Percentiles rank a stretch among this genome's conserved stretches.
Conservation (phyloP, 2,329 filamentous ascomycete genomes). For the Claviceps pusilla region DNA sequence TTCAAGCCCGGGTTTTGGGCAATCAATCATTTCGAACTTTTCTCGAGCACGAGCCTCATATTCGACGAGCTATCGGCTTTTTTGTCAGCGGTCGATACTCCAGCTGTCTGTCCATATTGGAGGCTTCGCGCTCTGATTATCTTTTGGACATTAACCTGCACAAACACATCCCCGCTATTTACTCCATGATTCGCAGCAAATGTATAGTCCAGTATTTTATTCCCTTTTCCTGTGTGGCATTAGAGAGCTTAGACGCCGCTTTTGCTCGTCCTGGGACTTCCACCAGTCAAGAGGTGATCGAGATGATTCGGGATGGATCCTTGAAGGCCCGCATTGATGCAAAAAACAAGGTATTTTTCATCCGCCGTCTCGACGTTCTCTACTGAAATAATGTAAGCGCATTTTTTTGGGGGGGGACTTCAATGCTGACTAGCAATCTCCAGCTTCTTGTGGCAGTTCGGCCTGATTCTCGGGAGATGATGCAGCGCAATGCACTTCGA, state of each 20-base stretch:
- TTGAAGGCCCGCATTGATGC: conserved; percentile 73
- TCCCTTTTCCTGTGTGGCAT: conserved; percentile 75
- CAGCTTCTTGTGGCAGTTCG: conserved; percentile 60
- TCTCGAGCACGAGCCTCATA: conserved; percentile 83
- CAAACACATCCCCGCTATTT: conserved; percentile 55
- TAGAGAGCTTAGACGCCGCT: conserved; percentile 61
- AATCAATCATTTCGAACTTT: conserved; percentile 71
- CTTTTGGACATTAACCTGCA: conserved; percentile 79
- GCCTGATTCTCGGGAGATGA: conserved; percentile 47
- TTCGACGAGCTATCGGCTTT: conserved; percentile 75
- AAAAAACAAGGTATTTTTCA: conserved; percentile 47
- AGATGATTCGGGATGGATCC: conserved; percentile 58
- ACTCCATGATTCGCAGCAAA: conserved; percentile 66
- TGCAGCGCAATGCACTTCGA: conserved; percentile 55
- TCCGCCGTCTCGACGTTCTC: background rate
- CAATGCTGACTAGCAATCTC: background rate
- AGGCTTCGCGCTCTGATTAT: conserved; percentile 71
- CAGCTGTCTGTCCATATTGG: conserved; percentile 66
- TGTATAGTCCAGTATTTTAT: conserved; percentile 87
- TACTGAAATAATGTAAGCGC: too few relatives aligned
- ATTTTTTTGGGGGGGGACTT: background rate
- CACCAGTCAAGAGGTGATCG: conserved; percentile 59
- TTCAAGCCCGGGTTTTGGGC: conserved; percentile 65
- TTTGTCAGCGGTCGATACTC: conserved; percentile 88
- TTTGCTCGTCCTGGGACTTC: conserved; percentile 51